Evolutionary conservation across 352 stramenopile species (phyloP).

Genomic region (Aphanomyces invadans): DNA sequence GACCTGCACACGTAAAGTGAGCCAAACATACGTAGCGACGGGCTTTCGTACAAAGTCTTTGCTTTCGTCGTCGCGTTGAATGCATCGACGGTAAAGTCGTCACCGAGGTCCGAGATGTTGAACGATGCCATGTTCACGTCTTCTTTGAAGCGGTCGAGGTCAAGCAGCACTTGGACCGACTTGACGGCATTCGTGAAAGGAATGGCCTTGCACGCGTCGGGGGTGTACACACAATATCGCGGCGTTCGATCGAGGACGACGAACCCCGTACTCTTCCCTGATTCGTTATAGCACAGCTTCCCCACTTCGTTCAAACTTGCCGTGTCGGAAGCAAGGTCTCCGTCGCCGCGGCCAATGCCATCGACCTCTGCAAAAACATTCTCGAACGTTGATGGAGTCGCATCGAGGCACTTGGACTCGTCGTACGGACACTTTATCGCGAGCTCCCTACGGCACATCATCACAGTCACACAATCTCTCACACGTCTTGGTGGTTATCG

Average conservation of each 20-base stretch:
- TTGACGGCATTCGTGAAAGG: not conserved
- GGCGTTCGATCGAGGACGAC: not conserved
- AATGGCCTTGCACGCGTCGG: not conserved
- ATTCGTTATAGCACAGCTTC: not conserved
- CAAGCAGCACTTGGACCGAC: not conserved
- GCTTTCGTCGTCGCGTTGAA: not conserved
- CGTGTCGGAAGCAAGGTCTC: not conserved
- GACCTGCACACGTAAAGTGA: not conserved
- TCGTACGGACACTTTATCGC: slow-evolving; percentile 6
- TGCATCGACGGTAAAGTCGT: not conserved
- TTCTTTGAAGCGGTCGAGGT: not conserved
- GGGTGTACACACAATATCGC: not conserved
- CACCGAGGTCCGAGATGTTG: not conserved
- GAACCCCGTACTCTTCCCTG: not conserved
- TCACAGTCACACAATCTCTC: too few species aligned
- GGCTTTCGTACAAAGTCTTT: not conserved
- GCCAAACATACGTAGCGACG: not conserved
- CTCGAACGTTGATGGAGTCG: not conserved
- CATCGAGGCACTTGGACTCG: not conserved
- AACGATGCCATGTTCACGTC: not conserved
- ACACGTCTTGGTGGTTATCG: too few species aligned
- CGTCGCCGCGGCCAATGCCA: not conserved
- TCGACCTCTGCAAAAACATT: not conserved
- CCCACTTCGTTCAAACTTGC: not conserved
- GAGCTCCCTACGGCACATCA: too few species aligned